Evolutionary conservation across 129 eudicot species (phyloP).

Genomic region (Erigeron canadensis): DNA sequence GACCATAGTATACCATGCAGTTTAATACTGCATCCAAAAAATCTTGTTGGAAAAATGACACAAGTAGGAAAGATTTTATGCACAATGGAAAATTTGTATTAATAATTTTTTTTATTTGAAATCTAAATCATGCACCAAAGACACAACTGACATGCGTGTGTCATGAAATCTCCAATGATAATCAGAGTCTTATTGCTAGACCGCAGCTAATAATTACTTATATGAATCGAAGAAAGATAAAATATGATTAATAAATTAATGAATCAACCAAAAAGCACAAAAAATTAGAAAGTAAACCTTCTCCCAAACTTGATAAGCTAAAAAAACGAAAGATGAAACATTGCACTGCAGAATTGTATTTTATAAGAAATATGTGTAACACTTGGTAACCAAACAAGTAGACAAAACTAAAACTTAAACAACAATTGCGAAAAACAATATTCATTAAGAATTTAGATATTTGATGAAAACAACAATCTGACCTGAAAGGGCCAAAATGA

Average conservation of each 20-base stretch:
- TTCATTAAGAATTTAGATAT: conserved; percentile 10
- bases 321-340: background rate
- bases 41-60: no score
- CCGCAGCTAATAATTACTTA: background rate
- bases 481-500: conserved; percentile 18
- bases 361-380: background rate
- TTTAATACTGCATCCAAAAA: no score
- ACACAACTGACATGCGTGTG: background rate
- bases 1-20: background rate
- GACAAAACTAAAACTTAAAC: conserved; percentile 19
- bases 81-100: no score
- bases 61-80: no score
- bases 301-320: background rate
- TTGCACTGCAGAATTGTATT: background rate
- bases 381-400: conserved; percentile 7
- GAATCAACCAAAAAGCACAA: background rate
- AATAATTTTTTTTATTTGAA: no score
- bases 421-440: conserved; percentile 1
- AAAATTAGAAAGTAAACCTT: conserved; percentile 1
- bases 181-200: background rate
- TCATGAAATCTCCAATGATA: background rate
- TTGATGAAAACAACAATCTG: conserved; percentile 19
- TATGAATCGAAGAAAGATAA: background rate
- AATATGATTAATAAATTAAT: background rate
- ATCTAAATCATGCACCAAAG: background rate